Percentiles rank a stretch among this genome's conserved stretches.
Conservation (phyloP, 305 asterid species). For the Fraxinus sp. region DNA sequence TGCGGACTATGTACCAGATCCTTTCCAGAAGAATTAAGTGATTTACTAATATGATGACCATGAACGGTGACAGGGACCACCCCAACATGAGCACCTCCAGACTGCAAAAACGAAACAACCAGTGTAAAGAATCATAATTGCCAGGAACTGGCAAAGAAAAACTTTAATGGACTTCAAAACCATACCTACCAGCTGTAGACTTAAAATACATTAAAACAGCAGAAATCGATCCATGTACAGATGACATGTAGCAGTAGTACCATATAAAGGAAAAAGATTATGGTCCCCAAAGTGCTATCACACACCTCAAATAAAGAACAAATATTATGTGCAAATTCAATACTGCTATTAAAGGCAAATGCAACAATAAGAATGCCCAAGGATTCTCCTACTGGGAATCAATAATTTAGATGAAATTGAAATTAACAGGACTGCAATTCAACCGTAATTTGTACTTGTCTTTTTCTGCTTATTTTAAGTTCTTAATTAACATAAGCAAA, state of each 20-base stretch:
- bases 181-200: conserved; percentile 21
- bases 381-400: conserved; percentile 6
- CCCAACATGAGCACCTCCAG: conserved; percentile 50
- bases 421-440: conserved; percentile 7
- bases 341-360: conserved; percentile 1
- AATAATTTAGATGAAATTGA: conserved; percentile 6
- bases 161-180: not conserved
- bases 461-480: not conserved
- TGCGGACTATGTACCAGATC: conserved; percentile 52
- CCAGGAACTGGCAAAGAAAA: conserved; percentile 7
- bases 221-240: not conserved
- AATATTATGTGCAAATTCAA: not conserved
- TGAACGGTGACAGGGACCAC: conserved; percentile 39
- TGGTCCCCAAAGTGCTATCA: conserved; percentile 22
- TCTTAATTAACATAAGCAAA: not conserved
- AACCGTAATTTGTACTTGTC: not conserved
- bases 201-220: conserved; percentile 1
- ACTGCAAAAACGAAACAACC: conserved; percentile 38
- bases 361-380: not conserved
- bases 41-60: conserved; percentile 43
- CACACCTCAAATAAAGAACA: conserved; percentile 7
- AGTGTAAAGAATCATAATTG: not conserved
- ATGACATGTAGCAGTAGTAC: not conserved
- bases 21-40: conserved; percentile 37
- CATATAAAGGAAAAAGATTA: not conserved